Percentiles rank a stretch among this genome's conserved stretches.
Conservation (phyloP, 1,284 basidiomycete species). For the Schizopora paradoxa region DNA sequence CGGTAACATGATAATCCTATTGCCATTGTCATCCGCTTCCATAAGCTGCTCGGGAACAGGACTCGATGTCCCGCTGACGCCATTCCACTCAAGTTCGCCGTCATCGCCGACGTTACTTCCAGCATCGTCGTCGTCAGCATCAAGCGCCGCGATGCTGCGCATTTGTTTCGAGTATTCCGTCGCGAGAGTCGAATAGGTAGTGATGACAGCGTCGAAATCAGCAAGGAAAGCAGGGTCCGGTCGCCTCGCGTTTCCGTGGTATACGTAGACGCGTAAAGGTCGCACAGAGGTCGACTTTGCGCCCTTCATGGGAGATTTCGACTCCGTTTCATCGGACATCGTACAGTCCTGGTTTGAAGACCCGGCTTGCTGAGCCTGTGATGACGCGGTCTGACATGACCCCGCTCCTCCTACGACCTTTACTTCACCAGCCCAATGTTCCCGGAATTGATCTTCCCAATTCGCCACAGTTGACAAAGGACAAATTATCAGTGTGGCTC, state of each 20-base stretch:
- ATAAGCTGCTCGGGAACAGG: too few relatives aligned
- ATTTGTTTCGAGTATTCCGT: slow-evolving; percentile 92
- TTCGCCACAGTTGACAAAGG: slow-evolving; percentile 96
- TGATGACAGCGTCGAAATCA: slow-evolving; percentile 96
- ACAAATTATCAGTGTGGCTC: slow-evolving; percentile 94
- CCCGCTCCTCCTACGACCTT: slow-evolving; percentile 74
- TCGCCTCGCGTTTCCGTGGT: slow-evolving; percentile 89
- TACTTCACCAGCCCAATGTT: slow-evolving; percentile 89
- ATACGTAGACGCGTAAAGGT: slow-evolving; percentile 82
- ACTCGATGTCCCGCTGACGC: too few relatives aligned
- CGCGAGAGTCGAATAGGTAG: slow-evolving; percentile 93
- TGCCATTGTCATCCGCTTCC: slow-evolving; percentile 67
- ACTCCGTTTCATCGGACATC: neutral
- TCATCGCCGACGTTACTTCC: slow-evolving; percentile 38
- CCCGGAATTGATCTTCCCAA: slow-evolving; percentile 97
- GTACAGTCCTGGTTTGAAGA: neutral
- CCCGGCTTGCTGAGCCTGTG: slow-evolving; percentile 16
- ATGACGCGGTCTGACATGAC: slow-evolving; percentile 26
- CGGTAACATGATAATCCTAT: slow-evolving; percentile 47
- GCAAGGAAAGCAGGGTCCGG: slow-evolving; percentile 82
- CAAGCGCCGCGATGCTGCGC: slow-evolving; percentile 49
- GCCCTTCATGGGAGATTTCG: neutral
- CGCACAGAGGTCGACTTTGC: slow-evolving; percentile 18
- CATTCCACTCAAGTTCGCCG: slow-evolving; percentile 53
- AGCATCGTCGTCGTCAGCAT: slow-evolving; percentile 68